Conservation (phyloP, 371 early-diverging fungal species). For the Basidiobolus meristosporus region DNA sequence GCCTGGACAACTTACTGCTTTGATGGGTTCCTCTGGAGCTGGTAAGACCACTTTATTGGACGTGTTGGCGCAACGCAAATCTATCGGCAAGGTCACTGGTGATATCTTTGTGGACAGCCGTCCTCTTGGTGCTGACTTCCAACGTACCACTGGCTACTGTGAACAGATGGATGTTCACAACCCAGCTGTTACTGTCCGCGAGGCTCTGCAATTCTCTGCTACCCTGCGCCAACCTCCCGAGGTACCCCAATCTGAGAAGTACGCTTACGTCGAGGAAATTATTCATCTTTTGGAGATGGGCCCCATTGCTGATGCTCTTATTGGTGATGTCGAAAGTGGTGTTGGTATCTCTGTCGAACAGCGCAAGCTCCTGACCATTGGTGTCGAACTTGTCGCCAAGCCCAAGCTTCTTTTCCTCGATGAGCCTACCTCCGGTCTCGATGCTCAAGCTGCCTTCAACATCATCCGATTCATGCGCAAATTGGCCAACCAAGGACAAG, state of each 20-base stretch:
- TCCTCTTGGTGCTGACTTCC: constrained; percentile 26
- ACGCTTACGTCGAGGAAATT: constrained; percentile 44
- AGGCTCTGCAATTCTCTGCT: constrained; percentile 47
- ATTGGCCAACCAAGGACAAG: constrained; percentile 42
- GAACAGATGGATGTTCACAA: constrained; percentile 68
- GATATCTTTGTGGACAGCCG: constrained; percentile 22
- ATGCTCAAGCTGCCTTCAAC: constrained; percentile 46
- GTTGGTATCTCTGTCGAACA: constrained; percentile 40
- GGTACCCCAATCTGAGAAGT: constrained; percentile 35
- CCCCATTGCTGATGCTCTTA: constrained; percentile 30
- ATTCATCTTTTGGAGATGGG: constrained; percentile 42
- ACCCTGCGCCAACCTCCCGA: constrained; percentile 37
- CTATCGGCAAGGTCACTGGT: constrained; percentile 34
- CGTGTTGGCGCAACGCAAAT: constrained; percentile 45
- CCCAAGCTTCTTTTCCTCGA: constrained; percentile 60
- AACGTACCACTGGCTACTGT: constrained; percentile 60
- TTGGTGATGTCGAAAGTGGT: constrained; percentile 26
- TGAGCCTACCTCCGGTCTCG: constrained; percentile 60
- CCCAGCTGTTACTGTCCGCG: constrained; percentile 28
- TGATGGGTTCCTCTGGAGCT: constrained; percentile 53
- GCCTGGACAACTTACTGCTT: constrained; percentile 9
- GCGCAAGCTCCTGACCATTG: constrained; percentile 45
- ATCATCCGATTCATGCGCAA: constrained; percentile 53
- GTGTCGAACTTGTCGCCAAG: constrained; percentile 44
- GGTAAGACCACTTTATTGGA: constrained; percentile 54